Evolutionary conservation across 179 eudicot species (phyloP).

Genomic region (Patellifolia procumbens): DNA sequence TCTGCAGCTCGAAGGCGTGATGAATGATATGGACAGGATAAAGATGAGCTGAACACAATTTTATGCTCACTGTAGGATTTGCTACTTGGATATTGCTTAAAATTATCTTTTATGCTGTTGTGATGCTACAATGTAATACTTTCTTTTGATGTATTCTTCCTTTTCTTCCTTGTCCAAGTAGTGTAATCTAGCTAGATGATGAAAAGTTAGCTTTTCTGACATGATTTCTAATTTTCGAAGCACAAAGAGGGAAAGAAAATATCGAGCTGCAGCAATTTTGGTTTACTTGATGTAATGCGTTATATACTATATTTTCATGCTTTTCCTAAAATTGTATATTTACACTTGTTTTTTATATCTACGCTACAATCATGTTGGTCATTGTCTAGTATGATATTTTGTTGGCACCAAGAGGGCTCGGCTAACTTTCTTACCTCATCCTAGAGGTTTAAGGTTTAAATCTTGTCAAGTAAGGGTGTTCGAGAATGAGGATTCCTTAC

Average conservation of each 20-base stretch:
- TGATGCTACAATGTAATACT: background rate
- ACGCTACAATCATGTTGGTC: background rate
- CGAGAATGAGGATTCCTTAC: too few species aligned
- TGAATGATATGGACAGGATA: slow-evolving; percentile 78
- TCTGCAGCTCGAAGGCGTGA: slow-evolving; percentile 85
- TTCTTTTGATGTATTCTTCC: slow-evolving; percentile 11
- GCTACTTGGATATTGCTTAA: background rate
- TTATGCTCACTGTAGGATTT: slow-evolving; percentile 8
- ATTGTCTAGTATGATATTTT: background rate
- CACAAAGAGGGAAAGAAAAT: background rate
- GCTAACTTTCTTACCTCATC: too few species aligned
- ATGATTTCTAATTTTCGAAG: background rate
- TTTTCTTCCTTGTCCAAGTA: background rate
- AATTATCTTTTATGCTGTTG: background rate
- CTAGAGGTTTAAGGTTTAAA: too few species aligned
- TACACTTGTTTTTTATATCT: background rate
- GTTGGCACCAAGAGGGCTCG: too few species aligned
- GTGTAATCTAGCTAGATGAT: background rate
- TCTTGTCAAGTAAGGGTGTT: too few species aligned
- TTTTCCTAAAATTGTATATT: background rate
- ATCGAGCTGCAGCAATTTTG: background rate
- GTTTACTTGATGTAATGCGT: background rate
- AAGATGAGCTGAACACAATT: slow-evolving; percentile 50
- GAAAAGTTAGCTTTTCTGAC: background rate
- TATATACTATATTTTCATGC: background rate